These are phyloP conservation scores for Picea glauca DNA, from an alignment of 75 land plant genomes.

Conservation along the genomic window DNA sequence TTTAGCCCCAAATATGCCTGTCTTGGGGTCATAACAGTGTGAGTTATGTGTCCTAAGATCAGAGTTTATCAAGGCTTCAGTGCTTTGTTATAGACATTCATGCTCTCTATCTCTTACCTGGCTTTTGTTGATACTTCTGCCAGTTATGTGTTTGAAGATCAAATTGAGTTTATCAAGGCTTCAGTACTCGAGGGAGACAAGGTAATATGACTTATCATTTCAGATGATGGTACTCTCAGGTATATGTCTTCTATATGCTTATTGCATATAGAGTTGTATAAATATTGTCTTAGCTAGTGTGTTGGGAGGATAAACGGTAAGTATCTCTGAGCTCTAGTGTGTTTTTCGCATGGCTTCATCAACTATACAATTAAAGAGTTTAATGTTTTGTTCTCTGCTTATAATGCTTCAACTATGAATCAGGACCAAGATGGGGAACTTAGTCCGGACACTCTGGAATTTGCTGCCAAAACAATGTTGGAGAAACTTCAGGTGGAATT, in stretches of 20 bases:
- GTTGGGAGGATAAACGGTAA: neutral
- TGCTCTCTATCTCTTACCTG: neutral
- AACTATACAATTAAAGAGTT: neutral
- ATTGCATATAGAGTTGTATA: neutral
- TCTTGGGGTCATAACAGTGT: too few relatives aligned
- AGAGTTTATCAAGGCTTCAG: slow-evolving; percentile 79
- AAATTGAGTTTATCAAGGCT: slow-evolving; percentile 85
- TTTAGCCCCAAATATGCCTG: too few relatives aligned
- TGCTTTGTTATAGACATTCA: slow-evolving; percentile 15
- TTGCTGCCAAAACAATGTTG: slow-evolving; percentile 48
- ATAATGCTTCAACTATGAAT: neutral
- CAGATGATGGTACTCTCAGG: neutral
- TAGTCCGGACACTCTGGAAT: slow-evolving; percentile 22
- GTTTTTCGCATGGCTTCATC: neutral
- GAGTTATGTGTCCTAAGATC: slow-evolving; percentile 91
- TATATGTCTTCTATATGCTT: neutral
- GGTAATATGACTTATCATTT: slow-evolving; percentile 14
- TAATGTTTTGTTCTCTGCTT: neutral
- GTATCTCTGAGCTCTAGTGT: neutral
- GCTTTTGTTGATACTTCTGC: neutral
- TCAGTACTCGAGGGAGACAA: slow-evolving; percentile 65
- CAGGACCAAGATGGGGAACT: slow-evolving; percentile 49
- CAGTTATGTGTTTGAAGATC: slow-evolving; percentile 94
- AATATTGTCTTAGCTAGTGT: neutral
- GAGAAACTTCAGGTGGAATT: slow-evolving; percentile 62